Conservation (phyloP, 2,329 filamentous ascomycete genomes). For the Macrophomina tecta region DNA sequence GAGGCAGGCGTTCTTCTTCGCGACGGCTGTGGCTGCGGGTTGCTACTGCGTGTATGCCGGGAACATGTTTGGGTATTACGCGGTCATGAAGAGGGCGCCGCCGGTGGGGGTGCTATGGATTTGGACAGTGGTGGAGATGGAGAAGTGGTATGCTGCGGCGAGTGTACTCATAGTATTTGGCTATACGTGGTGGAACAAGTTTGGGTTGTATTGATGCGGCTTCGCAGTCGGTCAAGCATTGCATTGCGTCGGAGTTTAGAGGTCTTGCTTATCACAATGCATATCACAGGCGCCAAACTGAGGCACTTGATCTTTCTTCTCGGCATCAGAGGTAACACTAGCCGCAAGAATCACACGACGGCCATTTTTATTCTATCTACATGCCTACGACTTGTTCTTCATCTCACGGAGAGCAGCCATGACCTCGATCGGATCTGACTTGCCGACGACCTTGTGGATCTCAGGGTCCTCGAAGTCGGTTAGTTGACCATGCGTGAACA, state of each 20-base stretch:
- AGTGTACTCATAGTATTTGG: constrained; percentile 58
- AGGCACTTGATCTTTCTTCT: no score
- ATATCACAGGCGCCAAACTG: background rate
- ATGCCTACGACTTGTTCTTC: constrained; percentile 67
- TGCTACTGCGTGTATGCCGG: constrained; percentile 82
- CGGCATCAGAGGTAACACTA: background rate
- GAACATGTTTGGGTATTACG: constrained; percentile 80
- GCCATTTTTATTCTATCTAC: background rate
- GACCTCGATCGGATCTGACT: constrained; percentile 79
- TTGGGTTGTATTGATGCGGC: constrained; percentile 49
- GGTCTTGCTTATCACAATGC: background rate
- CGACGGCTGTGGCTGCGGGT: constrained; percentile 66
- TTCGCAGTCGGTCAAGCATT: background rate
- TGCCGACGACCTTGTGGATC: constrained; percentile 82
- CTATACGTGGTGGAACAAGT: constrained; percentile 63
- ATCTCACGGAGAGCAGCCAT: constrained; percentile 86
- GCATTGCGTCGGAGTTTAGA: constrained; percentile 13
- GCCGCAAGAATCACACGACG: background rate
- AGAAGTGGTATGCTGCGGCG: constrained; percentile 69
- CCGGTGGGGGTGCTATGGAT: constrained; percentile 89
- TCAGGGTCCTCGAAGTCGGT: constrained; percentile 68
- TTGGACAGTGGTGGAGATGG: constrained; percentile 88
- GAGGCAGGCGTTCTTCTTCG: constrained; percentile 66
- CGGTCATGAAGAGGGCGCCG: constrained; percentile 91
- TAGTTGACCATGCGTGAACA: background rate